A percentile compares a stretch with the other conserved stretches of the same genome.
phyloP scores from a whole-genome alignment of 176 grass and related monocot genomes.

The maize (Zea mays) region Zm-B73-REFERENCE-NAM-5.0 NC_050097.1:3807501-3808000 shows the following conservation, averaged over 20 bases:
- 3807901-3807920: neutral
- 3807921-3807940: too few relatives aligned
- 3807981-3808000: too few relatives aligned
- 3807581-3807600: neutral
- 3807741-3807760: neutral
- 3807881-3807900: neutral
- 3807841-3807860: neutral
- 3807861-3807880: neutral
- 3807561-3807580: neutral
- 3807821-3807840: slow-evolving; percentile 1
- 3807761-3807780: neutral
- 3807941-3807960: too few relatives aligned
- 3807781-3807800: neutral
- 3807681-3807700: neutral
- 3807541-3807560: neutral
- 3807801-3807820: neutral
- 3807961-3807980: too few relatives aligned
- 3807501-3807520: neutral
- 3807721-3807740: slow-evolving; percentile 1
- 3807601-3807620: neutral
- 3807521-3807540: neutral
- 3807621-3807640: neutral
- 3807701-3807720: neutral
- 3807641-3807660: neutral
- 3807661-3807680: neutral